Evolutionary conservation across 225 moss, liverwort and hornwort species (phyloP).

Genomic region (Sphagnum tenellum): DNA sequence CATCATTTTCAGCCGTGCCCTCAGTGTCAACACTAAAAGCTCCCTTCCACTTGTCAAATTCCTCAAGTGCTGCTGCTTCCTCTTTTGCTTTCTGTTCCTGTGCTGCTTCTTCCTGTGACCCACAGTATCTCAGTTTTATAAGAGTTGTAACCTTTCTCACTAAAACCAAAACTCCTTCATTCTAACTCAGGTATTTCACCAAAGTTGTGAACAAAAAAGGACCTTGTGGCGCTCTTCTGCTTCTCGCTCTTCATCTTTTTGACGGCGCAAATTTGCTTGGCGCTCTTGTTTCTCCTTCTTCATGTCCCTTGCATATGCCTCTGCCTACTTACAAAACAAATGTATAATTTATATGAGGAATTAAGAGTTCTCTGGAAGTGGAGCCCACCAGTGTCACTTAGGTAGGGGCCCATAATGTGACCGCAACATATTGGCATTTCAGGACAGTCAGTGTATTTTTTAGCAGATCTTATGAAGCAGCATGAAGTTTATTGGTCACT

Average conservation of each 20-base stretch:
- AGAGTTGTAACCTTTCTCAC: no score
- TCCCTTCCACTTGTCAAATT: slow-evolving; percentile 85
- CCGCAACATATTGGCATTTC: no score
- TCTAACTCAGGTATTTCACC: no score
- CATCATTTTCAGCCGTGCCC: slow-evolving; percentile 73
- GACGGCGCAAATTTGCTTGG: slow-evolving; percentile 44
- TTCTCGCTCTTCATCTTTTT: slow-evolving; percentile 79
- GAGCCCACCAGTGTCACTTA: no score
- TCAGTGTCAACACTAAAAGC: slow-evolving; percentile 86
- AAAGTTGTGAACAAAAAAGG: background rate
- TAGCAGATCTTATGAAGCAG: background rate
- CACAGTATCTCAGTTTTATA: no score
- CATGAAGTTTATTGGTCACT: background rate
- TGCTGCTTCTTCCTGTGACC: slow-evolving; percentile 69
- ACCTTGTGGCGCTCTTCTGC: slow-evolving; percentile 76
- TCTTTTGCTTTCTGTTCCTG: slow-evolving; percentile 47
- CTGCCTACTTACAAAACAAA: slow-evolving; percentile 36
- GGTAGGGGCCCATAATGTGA: no score
- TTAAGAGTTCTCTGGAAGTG: no score
- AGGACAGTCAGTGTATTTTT: no score
- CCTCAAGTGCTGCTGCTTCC: slow-evolving; percentile 68
- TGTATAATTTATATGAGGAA: background rate
- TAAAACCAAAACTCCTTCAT: no score
- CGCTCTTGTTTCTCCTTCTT: slow-evolving; percentile 67
- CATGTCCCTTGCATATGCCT: slow-evolving; percentile 62